Percentiles rank a stretch among this genome's conserved stretches.
These are phyloP conservation scores for Penicillium brasilianum DNA, from an alignment of 2,329 filamentous ascomycete species.

Conservation along the genomic window DNA sequence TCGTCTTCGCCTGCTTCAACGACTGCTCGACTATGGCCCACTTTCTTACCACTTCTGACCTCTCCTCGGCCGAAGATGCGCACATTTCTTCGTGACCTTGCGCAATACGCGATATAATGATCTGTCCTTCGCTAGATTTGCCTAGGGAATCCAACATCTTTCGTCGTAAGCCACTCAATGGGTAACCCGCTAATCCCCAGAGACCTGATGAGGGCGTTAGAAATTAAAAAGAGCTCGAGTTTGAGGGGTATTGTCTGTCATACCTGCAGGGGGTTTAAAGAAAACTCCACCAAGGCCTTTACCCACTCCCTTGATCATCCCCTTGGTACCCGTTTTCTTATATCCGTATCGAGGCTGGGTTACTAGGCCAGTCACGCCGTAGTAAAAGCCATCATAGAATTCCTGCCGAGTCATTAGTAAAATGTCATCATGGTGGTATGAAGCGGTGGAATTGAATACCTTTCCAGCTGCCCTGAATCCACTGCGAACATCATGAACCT, in stretches of 20 bases:
- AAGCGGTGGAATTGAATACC: constrained; percentile 8
- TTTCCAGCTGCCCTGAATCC: constrained; percentile 74
- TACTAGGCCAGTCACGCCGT: constrained; percentile 79
- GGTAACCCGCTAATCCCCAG: constrained; percentile 34
- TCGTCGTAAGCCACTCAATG: constrained; percentile 32
- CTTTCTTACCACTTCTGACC: constrained; percentile 23
- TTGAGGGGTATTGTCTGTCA: constrained; percentile 33
- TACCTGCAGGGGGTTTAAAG: constrained; percentile 78
- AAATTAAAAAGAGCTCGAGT: background rate
- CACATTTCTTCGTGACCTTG: constrained; percentile 32
- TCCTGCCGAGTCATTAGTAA: constrained; percentile 51
- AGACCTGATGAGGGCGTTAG: constrained; percentile 20
- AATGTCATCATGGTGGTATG: background rate
- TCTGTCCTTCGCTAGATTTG: constrained; percentile 20
- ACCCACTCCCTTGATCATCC: constrained; percentile 79
- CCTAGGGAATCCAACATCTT: constrained; percentile 31
- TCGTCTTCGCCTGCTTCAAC: constrained; percentile 4
- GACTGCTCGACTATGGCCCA: constrained; percentile 25
- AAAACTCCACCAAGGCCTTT: constrained; percentile 83
- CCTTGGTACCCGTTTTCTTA: constrained; percentile 66
- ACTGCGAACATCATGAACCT: constrained; percentile 76
- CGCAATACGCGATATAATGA: constrained; percentile 27
- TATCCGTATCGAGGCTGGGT: constrained; percentile 76
- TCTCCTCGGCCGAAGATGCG: constrained; percentile 20
- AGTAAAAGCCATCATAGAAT: constrained; percentile 76